A percentile compares a stretch with the other conserved stretches of the same genome.
These are phyloP conservation scores for Citrus medica DNA, from an alignment of 345 rosid species.

Conservation along the genomic window DNA sequence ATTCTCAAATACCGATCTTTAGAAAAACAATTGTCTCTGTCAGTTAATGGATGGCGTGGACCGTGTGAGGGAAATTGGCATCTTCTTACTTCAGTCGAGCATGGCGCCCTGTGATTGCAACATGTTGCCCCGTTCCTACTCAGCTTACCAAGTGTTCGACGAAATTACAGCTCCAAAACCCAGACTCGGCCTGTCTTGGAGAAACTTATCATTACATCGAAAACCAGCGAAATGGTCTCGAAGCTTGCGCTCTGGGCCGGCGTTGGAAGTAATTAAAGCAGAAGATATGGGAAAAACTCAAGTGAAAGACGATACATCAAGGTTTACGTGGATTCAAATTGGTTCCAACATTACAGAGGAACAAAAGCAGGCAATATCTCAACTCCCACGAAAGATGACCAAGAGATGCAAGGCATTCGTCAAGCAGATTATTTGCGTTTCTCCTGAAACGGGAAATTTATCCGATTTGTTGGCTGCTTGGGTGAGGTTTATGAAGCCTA, in stretches of 20 bases:
- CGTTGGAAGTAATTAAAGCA: slow-evolving; percentile 3
- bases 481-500: slow-evolving; percentile 78
- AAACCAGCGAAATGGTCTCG: slow-evolving; percentile 9
- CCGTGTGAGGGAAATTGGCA: neutral
- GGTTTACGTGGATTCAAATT: slow-evolving; percentile 58
- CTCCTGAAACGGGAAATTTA: slow-evolving; percentile 34
- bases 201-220: slow-evolving; percentile 2
- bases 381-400: slow-evolving; percentile 56
- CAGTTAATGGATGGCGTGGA: neutral
- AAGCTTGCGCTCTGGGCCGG: slow-evolving; percentile 18
- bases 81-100: neutral
- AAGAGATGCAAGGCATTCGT: slow-evolving; percentile 65
- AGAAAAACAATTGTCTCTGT: too few relatives aligned
- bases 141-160: slow-evolving; percentile 7
- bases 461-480: slow-evolving; percentile 54
- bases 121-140: slow-evolving; percentile 20
- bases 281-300: slow-evolving; percentile 17
- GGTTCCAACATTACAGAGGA: slow-evolving; percentile 35
- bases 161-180: slow-evolving; percentile 20
- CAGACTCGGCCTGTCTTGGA: slow-evolving; percentile 7
- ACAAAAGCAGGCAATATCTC: slow-evolving; percentile 49
- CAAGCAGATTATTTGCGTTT: slow-evolving; percentile 61
- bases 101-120: slow-evolving; percentile 31
- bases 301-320: slow-evolving; percentile 26
- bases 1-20: too few relatives aligned